Base-by-base conservation (phyloP, 768 basidiomycete species). In the Hysterangium stoloniferum region DNA sequence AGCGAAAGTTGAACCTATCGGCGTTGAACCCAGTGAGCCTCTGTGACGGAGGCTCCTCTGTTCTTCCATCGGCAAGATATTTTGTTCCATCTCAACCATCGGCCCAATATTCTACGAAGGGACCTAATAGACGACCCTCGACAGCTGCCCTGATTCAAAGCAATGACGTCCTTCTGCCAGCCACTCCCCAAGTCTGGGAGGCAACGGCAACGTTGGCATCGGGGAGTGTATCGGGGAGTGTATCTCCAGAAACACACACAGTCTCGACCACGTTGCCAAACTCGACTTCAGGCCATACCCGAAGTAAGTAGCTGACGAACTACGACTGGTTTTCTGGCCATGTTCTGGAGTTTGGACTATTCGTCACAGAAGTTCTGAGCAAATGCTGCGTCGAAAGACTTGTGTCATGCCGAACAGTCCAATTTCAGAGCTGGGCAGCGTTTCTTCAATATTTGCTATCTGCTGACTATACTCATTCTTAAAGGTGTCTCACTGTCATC, bases 141-240 rank as follows among this genome's bases (percentile, higher is more conserved):
- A 53, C 52, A 15, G 52, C 52, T 13, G 42, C 45, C 5, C 41
- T 53, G 15, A 46, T 27, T 25, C 45, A 53, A 36, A 42, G 52
- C 17, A 40, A 17, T 29, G 49, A 43, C 13, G 27, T 33, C 22
- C 37, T 51, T 22, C 25, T 51, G 37, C 49, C 49, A 9, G 22
- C 49, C 9, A 28, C 49, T 24, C 49, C 27, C 19, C 49, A n/a
- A n/a, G n/a, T n/a, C n/a, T n/a, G n/a, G n/a, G n/a, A n/a, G n/a
- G n/a, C n/a, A n/a, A n/a, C n/a, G n/a, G n/a, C n/a, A n/a, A n/a
- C n/a, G n/a, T n/a, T n/a, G n/a, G n/a, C n/a, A n/a, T n/a, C n/a
- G n/a, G n/a, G n/a, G n/a, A n/a, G n/a, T n/a, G n/a, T n/a, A n/a
- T n/a, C n/a, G n/a, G n/a, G n/a, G n/a, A n/a, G n/a, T n/a, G n/a